These are phyloP conservation scores for Dipteronia sinensis DNA, from an alignment of 345 rosid genomes.

Conservation along the genomic window DNA sequence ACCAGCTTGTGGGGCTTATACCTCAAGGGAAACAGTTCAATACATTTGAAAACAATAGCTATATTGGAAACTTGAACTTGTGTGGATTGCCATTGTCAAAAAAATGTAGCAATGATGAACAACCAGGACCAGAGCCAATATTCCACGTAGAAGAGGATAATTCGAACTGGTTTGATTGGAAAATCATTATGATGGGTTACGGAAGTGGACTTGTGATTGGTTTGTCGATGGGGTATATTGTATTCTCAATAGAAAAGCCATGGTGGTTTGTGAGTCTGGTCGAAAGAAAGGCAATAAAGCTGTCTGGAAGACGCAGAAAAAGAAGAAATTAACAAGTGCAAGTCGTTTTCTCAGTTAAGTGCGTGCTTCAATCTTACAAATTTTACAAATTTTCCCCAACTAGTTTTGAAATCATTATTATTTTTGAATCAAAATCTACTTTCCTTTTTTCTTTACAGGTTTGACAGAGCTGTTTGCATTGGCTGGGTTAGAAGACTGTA, in stretches of 20 bases:
- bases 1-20: neutral
- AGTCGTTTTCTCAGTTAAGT: no score
- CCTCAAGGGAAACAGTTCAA: no score
- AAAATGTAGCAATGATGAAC: no score
- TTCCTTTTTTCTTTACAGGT: no score
- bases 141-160: neutral
- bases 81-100: neutral
- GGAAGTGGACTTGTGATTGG: neutral
- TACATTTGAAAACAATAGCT: neutral
- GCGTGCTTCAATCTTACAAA: no score
- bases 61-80: neutral
- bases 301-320: neutral
- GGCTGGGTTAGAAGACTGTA: no score
- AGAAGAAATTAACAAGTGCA: no score
- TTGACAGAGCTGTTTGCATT: neutral
- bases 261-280: slow-evolving; percentile 1
- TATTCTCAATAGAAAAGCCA: neutral
- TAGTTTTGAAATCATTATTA: no score
- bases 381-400: no score
- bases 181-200: neutral
- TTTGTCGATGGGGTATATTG: neutral
- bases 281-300: neutral
- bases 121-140: no score
- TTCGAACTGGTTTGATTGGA: neutral
- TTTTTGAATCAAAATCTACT: neutral